Evolutionary conservation across 106 monocot genomes (phyloP).

Genomic region (Dactylorhiza incarnata): DNA sequence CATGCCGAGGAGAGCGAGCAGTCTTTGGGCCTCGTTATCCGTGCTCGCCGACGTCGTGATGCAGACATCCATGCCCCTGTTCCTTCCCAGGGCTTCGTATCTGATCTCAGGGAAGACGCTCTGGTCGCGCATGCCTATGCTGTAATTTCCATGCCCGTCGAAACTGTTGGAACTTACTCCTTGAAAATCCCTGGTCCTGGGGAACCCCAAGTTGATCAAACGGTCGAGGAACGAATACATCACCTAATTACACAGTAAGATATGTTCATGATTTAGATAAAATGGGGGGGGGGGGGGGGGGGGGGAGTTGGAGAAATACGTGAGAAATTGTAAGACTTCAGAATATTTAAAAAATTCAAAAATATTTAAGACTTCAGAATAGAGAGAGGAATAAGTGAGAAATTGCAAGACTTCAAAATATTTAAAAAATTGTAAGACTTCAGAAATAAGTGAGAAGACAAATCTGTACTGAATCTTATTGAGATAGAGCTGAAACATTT

Average conservation of each 20-base stretch:
- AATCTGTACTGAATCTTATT: no score
- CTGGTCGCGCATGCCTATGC: constrained; percentile 73
- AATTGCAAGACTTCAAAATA: neutral
- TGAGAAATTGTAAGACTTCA: neutral
- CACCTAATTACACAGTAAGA: constrained; percentile 24
- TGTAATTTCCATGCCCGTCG: constrained; percentile 92
- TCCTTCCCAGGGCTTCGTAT: constrained; percentile 75
- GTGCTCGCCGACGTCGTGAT: constrained; percentile 80
- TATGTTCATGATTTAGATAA: neutral
- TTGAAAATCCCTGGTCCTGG: constrained; percentile 87
- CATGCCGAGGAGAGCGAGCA: constrained; percentile 86
- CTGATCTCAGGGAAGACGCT: constrained; percentile 92
- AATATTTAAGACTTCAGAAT: no score
- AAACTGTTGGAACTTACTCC: constrained; percentile 85
- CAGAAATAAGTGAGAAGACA: neutral
- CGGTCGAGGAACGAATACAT: constrained; percentile 94
- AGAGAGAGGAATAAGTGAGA: neutral
- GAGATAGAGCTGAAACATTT: no score
- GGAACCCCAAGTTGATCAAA: constrained; percentile 74
- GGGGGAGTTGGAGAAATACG: neutral
- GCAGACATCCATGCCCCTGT: constrained; percentile 79
- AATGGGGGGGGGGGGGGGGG: no score
- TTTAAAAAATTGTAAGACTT: neutral
- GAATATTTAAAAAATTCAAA: neutral
- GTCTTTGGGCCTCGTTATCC: constrained; percentile 62